These are phyloP conservation scores for Chrysosporium queenslandicum DNA, from an alignment of 2,329 filamentous ascomycete genomes.

Conservation along the genomic window DNA sequence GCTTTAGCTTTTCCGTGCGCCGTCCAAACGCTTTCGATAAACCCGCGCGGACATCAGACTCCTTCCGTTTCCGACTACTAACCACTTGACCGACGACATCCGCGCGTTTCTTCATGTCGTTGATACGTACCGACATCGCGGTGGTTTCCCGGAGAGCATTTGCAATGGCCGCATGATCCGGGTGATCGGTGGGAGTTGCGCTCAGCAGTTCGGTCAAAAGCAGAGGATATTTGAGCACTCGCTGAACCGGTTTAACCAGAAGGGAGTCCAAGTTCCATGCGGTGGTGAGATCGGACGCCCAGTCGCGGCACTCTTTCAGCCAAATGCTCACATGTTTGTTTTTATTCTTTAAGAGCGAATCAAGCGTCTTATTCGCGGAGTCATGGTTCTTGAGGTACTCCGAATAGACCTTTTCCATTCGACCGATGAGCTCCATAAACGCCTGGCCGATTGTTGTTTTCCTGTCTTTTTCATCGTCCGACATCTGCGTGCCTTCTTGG, in stretches of 20 bases:
- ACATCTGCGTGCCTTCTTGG: constrained; percentile 25
- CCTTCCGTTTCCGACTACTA: constrained; percentile 66
- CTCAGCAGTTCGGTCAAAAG: constrained; percentile 71
- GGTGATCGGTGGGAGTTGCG: constrained; percentile 70
- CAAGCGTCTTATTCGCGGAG: constrained; percentile 52
- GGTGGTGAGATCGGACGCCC: constrained; percentile 80
- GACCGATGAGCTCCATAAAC: constrained; percentile 46
- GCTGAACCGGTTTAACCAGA: constrained; percentile 94
- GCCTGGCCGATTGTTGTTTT: constrained; percentile 50
- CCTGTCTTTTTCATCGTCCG: constrained; percentile 48
- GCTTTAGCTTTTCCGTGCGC: constrained; percentile 74
- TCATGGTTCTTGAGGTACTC: constrained; percentile 57
- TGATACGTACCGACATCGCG: constrained; percentile 59
- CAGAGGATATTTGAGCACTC: constrained; percentile 86
- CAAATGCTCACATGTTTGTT: constrained; percentile 59
- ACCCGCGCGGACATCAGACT: constrained; percentile 75
- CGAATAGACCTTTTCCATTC: constrained; percentile 56
- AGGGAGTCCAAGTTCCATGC: constrained; percentile 94
- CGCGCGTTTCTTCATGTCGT: constrained; percentile 89
- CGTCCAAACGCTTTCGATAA: constrained; percentile 84
- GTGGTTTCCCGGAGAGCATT: constrained; percentile 61
- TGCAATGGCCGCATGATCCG: constrained; percentile 63
- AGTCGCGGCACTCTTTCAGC: constrained; percentile 86
- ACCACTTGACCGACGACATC: constrained; percentile 87
- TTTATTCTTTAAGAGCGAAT: constrained; percentile 43